Conservation (phyloP, 139 green algal species). For the Pleodorina starrii region DNA sequence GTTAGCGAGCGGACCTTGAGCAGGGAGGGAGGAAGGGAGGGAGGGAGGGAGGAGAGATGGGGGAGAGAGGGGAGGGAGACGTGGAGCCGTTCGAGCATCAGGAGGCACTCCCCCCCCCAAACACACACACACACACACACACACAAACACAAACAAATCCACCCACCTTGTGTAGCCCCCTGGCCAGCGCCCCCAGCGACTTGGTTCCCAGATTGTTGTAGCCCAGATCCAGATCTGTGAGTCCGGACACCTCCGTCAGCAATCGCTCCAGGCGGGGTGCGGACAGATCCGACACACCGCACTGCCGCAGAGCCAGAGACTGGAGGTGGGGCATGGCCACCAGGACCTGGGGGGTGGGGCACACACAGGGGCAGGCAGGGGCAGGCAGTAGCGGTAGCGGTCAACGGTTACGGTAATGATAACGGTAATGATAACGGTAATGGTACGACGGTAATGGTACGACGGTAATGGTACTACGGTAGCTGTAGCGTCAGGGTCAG, state of each 20-base stretch:
- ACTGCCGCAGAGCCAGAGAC: conserved; percentile 37
- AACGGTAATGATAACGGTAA: no score
- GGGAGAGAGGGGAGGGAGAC: not conserved
- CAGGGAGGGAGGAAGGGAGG: no score
- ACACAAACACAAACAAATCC: no score
- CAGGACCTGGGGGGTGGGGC: conserved; percentile 44
- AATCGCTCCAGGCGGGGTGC: conserved; percentile 44
- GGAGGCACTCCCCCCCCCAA: not conserved
- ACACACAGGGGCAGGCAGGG: no score
- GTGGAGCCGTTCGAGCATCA: not conserved
- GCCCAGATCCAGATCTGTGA: conserved; percentile 41
- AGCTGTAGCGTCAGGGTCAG: no score
- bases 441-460: no score
- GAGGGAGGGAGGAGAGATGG: not conserved
- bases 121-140: not conserved
- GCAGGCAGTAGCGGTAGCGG: no score
- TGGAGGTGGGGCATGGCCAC: conserved; percentile 23
- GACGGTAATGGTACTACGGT: no score
- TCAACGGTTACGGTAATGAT: no score
- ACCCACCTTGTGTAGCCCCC: conserved; percentile 34
- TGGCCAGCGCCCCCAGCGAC: conserved; percentile 20
- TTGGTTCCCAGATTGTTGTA: conserved; percentile 50
- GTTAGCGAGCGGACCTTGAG: not conserved
- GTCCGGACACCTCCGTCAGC: not conserved
- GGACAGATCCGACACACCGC: conserved; percentile 52